Percentiles rank a stretch among this genome's conserved stretches.
Evolutionary conservation across 768 basidiomycete genomes (phyloP).

Genomic region (Calocybe cyanea): DNA sequence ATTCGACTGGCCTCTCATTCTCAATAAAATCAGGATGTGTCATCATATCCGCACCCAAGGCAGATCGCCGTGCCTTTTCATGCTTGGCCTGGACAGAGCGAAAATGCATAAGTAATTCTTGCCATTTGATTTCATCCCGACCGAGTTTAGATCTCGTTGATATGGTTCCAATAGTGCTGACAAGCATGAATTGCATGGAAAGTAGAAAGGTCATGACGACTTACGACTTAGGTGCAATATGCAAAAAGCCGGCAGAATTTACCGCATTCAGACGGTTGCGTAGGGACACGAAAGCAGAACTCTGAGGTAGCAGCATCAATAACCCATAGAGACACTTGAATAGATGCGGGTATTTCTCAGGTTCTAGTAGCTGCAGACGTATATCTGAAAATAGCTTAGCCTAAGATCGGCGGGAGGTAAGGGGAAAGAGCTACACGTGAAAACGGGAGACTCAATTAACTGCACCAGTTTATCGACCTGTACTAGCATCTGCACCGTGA

Average conservation of each 20-base stretch:
- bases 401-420: not conserved
- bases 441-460: conserved; percentile 96
- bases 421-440: conserved; percentile 64
- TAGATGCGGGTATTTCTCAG: conserved; percentile 92
- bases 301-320: conserved; percentile 95
- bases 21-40: conserved; percentile 48
- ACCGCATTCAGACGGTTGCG: conserved; percentile 93
- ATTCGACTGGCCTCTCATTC: conserved; percentile 37
- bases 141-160: conserved; percentile 71
- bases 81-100: conserved; percentile 85
- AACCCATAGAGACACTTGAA: conserved; percentile 98
- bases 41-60: conserved; percentile 59
- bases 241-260: conserved; percentile 90
- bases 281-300: conserved; percentile 91
- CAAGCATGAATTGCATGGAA: not conserved
- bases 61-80: conserved; percentile 84
- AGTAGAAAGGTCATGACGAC: conserved; percentile 18
- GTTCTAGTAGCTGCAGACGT: conserved; percentile 92
- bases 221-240: conserved; percentile 85
- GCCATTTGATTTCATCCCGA: conserved; percentile 96
- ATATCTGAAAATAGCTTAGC: conserved; percentile 44
- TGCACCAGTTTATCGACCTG: conserved; percentile 98
- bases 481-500: conserved; percentile 90
- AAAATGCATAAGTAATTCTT: conserved; percentile 90
- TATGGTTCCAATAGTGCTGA: conserved; percentile 28